Conservation (phyloP, 306 rosid species). For the Oemleria cerasiformis region DNA sequence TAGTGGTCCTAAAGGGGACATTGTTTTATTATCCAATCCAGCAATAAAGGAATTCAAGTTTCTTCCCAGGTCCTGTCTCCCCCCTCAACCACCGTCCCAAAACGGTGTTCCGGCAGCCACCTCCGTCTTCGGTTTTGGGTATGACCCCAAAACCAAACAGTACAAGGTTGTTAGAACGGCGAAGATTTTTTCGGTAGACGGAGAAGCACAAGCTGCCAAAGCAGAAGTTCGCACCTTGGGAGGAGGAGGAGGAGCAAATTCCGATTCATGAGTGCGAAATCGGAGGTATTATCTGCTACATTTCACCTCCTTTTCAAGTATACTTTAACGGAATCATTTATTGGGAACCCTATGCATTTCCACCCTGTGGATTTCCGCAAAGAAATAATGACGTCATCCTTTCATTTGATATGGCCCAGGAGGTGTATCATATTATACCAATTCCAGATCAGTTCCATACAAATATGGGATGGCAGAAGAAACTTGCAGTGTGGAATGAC, state of each 20-base stretch:
- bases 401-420: not conserved
- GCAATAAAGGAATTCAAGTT: not conserved
- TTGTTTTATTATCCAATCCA: not conserved
- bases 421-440: not conserved
- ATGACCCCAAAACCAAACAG: not conserved
- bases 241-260: too few relatives aligned
- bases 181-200: too few relatives aligned
- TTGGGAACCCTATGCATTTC: not conserved
- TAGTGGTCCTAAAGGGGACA: not conserved
- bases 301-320: not conserved
- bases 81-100: not conserved
- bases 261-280: not conserved
- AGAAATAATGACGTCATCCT: not conserved
- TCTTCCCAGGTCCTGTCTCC: not conserved
- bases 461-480: not conserved
- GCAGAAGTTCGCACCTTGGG: not conserved
- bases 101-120: not conserved
- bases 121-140: not conserved
- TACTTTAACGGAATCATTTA: not conserved
- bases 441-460: not conserved
- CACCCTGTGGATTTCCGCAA: not conserved
- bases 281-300: too few relatives aligned
- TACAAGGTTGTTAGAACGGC: not conserved
- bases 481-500: not conserved
- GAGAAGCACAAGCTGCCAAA: not conserved